Base-by-base conservation (phyloP, 257 asterid genomes). In the Handroanthus guayacan region DNA sequence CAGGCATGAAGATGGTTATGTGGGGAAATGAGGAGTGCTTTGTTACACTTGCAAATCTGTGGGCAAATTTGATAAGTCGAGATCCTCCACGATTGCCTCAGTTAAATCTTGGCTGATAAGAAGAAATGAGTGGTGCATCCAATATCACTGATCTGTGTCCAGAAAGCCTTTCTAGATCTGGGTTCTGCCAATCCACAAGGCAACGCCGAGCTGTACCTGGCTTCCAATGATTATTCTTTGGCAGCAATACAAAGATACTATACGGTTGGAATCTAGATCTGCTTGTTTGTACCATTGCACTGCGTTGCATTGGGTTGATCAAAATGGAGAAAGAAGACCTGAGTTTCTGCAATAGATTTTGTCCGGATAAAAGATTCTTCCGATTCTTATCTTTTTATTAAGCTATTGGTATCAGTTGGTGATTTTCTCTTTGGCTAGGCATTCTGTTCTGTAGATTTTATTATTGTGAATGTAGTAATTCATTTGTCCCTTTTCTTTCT, bases 11-110 rank as follows among this genome's bases (percentile, higher is more conserved):
- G 78, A 75, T 87, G 76, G 73, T 84, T 6, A 76, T 10, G 62
- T 89, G 97, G 97, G 91, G 83, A 76, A 84, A 83, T 18, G 86
- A 85, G 45, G 83, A 75, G 47, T 90, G 85, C 78, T 85, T 90
- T 76, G 82, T 89, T 67, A 85, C 88, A 66, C 87, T 92, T 37
- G 97, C 94, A 68, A 92, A 92, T 81, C 75, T 92, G 70, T 87
- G 92, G 90, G 88, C 83, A 61, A 90, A 92, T 81, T 80, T 89
- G 75, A 75, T 92, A 39, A 90, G 90, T 78, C 20, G 43, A 34
- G 75, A 80, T 70, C 89, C 89, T 81, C 97, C 97, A 13, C 71
- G 78, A 45, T 74, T 89, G 80, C 95, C 92, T 0, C 86, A 62
- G 77, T 67, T 87, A 37, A 76, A 58, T 74, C 68, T 82, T 47